Evolutionary conservation across 164 flowering plant genomes (phyloP).

Genomic region (Saururus chinensis): DNA sequence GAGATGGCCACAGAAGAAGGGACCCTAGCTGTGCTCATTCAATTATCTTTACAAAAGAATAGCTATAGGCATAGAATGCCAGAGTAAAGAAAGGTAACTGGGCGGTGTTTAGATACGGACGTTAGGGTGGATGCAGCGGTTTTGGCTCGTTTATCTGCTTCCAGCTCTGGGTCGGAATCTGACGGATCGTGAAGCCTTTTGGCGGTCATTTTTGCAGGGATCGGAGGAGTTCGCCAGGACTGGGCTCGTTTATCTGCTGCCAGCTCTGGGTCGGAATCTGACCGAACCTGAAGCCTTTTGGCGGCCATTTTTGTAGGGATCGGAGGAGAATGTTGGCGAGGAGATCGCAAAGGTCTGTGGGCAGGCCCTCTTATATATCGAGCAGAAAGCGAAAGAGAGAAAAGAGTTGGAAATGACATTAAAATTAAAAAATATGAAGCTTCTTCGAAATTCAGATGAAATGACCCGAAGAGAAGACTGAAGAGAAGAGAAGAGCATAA

Average conservation of each 20-base stretch:
- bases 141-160: constrained; percentile 25
- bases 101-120: constrained; percentile 5
- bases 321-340: background rate
- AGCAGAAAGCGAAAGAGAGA: background rate
- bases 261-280: constrained; percentile 18
- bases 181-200: constrained; percentile 34
- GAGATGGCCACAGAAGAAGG: too few relatives aligned
- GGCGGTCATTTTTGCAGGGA: constrained; percentile 32
- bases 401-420: background rate
- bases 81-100: background rate
- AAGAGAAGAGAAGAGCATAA: background rate
- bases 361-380: background rate
- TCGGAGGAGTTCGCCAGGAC: background rate
- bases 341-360: background rate
- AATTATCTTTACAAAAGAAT: constrained; percentile 23
- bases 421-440: constrained; percentile 11
- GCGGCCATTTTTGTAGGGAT: constrained; percentile 9
- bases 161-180: constrained; percentile 18
- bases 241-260: constrained; percentile 24
- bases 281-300: constrained; percentile 31
- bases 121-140: constrained; percentile 33
- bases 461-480: too few relatives aligned
- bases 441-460: constrained; percentile 28
- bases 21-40: too few relatives aligned
- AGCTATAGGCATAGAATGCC: constrained; percentile 10